Percentiles rank a stretch among this genome's conserved stretches.
These are phyloP conservation scores for Termitomyces sp. DNA, from an alignment of 1,284 basidiomycete genomes.

Conservation along the genomic window DNA sequence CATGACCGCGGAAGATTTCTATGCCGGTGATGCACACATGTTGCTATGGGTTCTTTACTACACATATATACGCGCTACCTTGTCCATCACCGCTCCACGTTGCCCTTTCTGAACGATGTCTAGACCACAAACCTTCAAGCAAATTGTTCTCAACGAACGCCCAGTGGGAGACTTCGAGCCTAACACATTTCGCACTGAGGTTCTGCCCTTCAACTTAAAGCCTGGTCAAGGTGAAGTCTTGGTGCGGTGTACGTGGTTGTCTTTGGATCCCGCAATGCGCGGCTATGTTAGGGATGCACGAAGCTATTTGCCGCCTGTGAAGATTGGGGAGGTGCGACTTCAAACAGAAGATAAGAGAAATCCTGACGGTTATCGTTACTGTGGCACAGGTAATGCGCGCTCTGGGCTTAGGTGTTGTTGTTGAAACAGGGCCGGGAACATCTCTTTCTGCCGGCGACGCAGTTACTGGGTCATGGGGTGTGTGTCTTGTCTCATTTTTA, in stretches of 20 bases:
- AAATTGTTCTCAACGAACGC: slow-evolving; percentile 70
- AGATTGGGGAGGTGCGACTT: slow-evolving; percentile 65
- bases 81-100: background rate
- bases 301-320: slow-evolving; percentile 67
- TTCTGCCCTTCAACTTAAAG: slow-evolving; percentile 49
- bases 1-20: background rate
- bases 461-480: slow-evolving; percentile 57
- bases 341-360: background rate
- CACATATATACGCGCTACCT: background rate
- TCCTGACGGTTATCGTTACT: background rate
- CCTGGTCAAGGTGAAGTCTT: slow-evolving; percentile 57
- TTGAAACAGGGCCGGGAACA: slow-evolving; percentile 51
- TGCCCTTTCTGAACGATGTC: slow-evolving; percentile 5
- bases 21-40: background rate
- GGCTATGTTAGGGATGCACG: slow-evolving; percentile 71
- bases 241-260: slow-evolving; percentile 71
- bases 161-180: slow-evolving; percentile 62
- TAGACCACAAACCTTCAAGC: slow-evolving; percentile 44
- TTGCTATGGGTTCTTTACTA: background rate
- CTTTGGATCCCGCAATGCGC: slow-evolving; percentile 84
- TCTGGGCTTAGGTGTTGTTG: slow-evolving; percentile 62
- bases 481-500: slow-evolving; percentile 16
- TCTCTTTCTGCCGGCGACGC: slow-evolving; percentile 60
- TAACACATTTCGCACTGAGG: slow-evolving; percentile 66
- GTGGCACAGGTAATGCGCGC: slow-evolving; percentile 65